A percentile compares a stretch with the other conserved stretches of the same genome.
Evolutionary conservation across 2,329 filamentous ascomycete species (phyloP).

Genomic region (Penicillium janthinellum): DNA sequence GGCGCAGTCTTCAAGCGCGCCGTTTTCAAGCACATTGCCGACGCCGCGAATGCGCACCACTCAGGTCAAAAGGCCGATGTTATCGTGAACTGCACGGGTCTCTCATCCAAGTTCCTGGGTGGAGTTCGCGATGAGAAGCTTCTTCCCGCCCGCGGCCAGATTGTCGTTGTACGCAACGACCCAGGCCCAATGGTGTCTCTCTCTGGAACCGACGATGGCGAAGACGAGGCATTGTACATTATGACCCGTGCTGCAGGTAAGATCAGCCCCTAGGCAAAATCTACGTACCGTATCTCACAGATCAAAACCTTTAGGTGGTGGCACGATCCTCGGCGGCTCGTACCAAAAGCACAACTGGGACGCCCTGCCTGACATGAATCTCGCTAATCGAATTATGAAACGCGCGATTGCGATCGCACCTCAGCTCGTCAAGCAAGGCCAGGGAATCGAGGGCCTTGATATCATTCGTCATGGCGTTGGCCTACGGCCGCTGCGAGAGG

Average conservation of each 20-base stretch:
- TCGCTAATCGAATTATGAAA: constrained; percentile 83
- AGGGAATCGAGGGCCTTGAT: constrained; percentile 70
- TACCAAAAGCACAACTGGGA: constrained; percentile 82
- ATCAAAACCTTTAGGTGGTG: constrained; percentile 57
- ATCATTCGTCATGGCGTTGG: constrained; percentile 82
- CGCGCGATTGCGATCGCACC: constrained; percentile 50
- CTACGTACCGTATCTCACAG: background rate
- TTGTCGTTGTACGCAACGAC: constrained; percentile 80
- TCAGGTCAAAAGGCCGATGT: constrained; percentile 62
- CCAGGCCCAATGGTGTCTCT: constrained; percentile 68
- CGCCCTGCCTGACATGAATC: constrained; percentile 72
- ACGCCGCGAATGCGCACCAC: constrained; percentile 66
- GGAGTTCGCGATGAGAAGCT: constrained; percentile 77
- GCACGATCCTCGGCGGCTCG: constrained; percentile 83
- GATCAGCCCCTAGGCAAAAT: background rate
- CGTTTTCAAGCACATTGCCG: constrained; percentile 68
- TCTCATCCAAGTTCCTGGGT: constrained; percentile 73
- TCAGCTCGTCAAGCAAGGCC: constrained; percentile 54
- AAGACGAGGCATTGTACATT: constrained; percentile 73
- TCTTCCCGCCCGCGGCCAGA: constrained; percentile 77
- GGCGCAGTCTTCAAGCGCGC: constrained; percentile 70
- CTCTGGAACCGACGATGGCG: constrained; percentile 73
- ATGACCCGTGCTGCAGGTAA: constrained; percentile 71
- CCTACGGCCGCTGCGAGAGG: constrained; percentile 71
- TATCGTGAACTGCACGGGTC: constrained; percentile 82